Evolutionary conservation across 805 yeast species (phyloP).

Genomic region (Yamadazyma paraphyllophila): DNA sequence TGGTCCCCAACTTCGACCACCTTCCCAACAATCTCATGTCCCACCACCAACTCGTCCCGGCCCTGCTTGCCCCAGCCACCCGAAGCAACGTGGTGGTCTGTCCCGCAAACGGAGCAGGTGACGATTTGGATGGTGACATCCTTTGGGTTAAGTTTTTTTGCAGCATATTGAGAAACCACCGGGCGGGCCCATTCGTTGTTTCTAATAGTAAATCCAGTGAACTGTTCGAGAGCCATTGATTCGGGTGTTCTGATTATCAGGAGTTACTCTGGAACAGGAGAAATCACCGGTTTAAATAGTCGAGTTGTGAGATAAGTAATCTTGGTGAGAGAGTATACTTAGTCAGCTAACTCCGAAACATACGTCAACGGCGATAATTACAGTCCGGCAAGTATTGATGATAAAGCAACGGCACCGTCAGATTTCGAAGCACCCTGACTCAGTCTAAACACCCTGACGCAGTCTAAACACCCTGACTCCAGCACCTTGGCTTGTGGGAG

Average conservation of each 20-base stretch:
- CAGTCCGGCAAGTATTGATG: too few relatives aligned
- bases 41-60: constrained; percentile 44
- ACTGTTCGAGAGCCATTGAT: background rate
- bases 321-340: too few relatives aligned
- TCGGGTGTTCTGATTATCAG: background rate
- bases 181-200: background rate
- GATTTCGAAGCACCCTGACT: too few relatives aligned
- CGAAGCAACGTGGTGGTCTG: constrained; percentile 53
- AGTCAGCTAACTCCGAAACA: too few relatives aligned
- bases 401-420: too few relatives aligned
- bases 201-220: background rate
- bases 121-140: background rate
- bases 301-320: too few relatives aligned
- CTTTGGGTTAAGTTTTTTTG: background rate
- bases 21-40: constrained; percentile 67
- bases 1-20: constrained; percentile 60
- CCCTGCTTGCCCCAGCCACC: constrained; percentile 48
- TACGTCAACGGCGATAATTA: too few relatives aligned
- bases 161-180: background rate
- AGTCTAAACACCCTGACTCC: too few relatives aligned
- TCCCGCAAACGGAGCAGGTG: constrained; percentile 64
- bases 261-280: background rate
- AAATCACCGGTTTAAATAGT: too few relatives aligned
- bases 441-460: too few relatives aligned
- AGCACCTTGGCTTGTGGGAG: too few relatives aligned